A percentile compares a stretch with the other conserved stretches of the same genome.
Conservation (phyloP, 192 early-diverging fungal species). For the Mortierella alpina region DNA sequence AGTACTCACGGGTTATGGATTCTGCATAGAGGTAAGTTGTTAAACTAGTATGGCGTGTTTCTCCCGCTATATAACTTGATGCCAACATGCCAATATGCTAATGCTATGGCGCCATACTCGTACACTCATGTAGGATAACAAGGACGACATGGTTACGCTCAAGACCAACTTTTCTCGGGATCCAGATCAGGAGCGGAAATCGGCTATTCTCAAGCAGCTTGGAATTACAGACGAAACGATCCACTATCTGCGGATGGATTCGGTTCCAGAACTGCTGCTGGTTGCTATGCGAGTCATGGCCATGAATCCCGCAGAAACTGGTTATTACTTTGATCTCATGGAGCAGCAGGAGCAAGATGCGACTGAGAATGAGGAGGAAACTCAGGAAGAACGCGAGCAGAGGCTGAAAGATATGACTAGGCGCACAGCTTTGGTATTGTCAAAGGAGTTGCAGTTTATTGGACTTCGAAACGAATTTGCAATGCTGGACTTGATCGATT, state of each 20-base stretch:
- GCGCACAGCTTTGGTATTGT: not conserved
- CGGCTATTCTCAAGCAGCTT: constrained; percentile 55
- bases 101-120: not conserved
- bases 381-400: not conserved
- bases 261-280: constrained; percentile 60
- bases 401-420: not conserved
- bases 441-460: constrained; percentile 45
- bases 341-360: constrained; percentile 8
- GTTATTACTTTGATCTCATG: constrained; percentile 1
- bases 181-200: constrained; percentile 59
- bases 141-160: constrained; percentile 65
- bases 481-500: constrained; percentile 59
- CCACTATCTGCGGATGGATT: constrained; percentile 58
- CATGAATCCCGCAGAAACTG: constrained; percentile 69
- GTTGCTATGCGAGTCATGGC: constrained; percentile 71
- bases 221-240: constrained; percentile 46
- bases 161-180: constrained; percentile 71
- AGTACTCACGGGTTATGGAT: constrained; percentile 77
- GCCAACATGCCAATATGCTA: not conserved
- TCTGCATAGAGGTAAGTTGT: constrained; percentile 62
- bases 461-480: constrained; percentile 70
- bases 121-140: constrained; percentile 52
- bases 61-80: not conserved
- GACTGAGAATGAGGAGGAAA: constrained; percentile 1
- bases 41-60: not conserved